These are phyloP conservation scores for Paracamarosporium sp. DNA, from an alignment of 2,329 filamentous ascomycete genomes.

Conservation along the genomic window DNA sequence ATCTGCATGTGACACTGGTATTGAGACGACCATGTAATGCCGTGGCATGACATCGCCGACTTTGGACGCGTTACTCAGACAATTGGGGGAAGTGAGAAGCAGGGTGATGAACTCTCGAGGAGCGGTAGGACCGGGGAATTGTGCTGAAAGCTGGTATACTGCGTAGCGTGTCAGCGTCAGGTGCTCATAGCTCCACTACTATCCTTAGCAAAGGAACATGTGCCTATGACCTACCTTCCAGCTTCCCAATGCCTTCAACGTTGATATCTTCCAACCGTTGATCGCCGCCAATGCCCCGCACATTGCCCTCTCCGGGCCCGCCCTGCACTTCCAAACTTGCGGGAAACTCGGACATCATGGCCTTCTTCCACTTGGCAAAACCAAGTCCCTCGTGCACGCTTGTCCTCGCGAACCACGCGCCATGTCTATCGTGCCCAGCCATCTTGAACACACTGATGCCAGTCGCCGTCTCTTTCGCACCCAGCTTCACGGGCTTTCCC, in stretches of 20 bases:
- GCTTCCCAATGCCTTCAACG: slow-evolving; percentile 65
- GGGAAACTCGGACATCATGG: slow-evolving; percentile 78
- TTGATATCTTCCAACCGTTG: slow-evolving; percentile 70
- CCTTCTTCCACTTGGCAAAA: slow-evolving; percentile 79
- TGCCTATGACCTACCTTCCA: slow-evolving; percentile 68
- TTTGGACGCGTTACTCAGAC: slow-evolving; percentile 56
- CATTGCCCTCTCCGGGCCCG: slow-evolving; percentile 73
- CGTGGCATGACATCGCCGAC: slow-evolving; percentile 57
- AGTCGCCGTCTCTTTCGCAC: slow-evolving; percentile 74
- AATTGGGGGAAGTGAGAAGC: slow-evolving; percentile 69
- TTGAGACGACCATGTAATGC: slow-evolving; percentile 87
- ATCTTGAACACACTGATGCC: slow-evolving; percentile 83
- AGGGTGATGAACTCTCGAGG: slow-evolving; percentile 88
- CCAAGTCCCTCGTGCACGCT: slow-evolving; percentile 81
- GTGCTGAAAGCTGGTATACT: slow-evolving; percentile 86
- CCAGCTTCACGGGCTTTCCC: slow-evolving; percentile 81
- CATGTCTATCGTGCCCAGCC: slow-evolving; percentile 77
- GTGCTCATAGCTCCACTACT: too few species aligned
- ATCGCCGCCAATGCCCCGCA: slow-evolving; percentile 87
- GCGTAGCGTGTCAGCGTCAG: slow-evolving; percentile 17
- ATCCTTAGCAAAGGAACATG: neutral
- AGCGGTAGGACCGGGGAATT: slow-evolving; percentile 88
- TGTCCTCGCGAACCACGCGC: slow-evolving; percentile 86
- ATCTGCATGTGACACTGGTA: slow-evolving; percentile 79
- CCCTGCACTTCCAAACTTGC: slow-evolving; percentile 76